Conservation (phyloP, 257 asterid genomes). For the Lithospermum erythrorhizon region DNA sequence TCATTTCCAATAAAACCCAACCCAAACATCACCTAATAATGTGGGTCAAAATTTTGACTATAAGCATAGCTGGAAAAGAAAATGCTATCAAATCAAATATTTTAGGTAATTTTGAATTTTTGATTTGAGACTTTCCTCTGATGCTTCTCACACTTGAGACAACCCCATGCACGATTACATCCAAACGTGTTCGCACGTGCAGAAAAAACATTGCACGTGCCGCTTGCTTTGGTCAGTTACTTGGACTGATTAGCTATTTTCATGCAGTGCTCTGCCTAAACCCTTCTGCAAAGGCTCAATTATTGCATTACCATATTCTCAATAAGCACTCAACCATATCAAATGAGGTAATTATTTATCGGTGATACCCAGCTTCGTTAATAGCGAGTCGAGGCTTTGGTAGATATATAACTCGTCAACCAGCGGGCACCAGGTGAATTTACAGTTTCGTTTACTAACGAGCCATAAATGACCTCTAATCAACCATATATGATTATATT, state of each 20-base stretch:
- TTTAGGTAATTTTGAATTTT: background rate
- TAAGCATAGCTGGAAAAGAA: constrained; percentile 26
- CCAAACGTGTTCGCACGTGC: constrained; percentile 52
- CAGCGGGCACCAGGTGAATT: no score
- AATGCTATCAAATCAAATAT: constrained; percentile 9
- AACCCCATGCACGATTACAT: constrained; percentile 17
- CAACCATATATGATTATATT: no score
- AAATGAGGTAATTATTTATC: no score
- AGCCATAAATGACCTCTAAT: no score
- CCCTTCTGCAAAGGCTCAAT: constrained; percentile 4
- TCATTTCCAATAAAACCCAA: constrained; percentile 18
- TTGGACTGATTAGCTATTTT: constrained; percentile 4
- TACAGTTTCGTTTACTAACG: no score
- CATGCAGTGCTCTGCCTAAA: background rate
- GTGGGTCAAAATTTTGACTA: constrained; percentile 23
- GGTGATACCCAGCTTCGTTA: no score
- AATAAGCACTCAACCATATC: no score
- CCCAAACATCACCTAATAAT: background rate
- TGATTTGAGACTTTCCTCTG: constrained; percentile 13
- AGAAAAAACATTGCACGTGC: constrained; percentile 30
- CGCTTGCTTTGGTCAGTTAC: constrained; percentile 26
- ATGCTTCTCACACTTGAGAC: constrained; percentile 52
- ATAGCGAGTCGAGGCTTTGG: no score
- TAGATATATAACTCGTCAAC: no score
- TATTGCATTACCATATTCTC: constrained; percentile 1